Conservation (phyloP, 305 asterid species). For the Fraxinus paxiana region DNA sequence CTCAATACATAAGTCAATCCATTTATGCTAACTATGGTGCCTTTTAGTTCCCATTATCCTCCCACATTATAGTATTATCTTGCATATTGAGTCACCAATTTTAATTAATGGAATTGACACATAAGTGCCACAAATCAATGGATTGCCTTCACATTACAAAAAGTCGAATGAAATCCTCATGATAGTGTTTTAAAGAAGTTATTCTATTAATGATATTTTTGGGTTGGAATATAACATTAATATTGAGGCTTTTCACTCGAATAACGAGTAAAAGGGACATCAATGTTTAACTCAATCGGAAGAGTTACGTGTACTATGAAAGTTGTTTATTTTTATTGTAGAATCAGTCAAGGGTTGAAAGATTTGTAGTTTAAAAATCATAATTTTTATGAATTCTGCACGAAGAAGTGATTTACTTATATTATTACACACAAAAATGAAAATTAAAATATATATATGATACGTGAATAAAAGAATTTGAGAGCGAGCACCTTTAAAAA, state of each 20-base stretch:
- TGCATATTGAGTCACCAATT: background rate
- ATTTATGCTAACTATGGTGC: slow-evolving; percentile 20
- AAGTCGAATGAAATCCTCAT: slow-evolving; percentile 19
- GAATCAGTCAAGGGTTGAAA: background rate
- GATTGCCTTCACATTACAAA: slow-evolving; percentile 14
- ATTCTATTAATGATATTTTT: slow-evolving; percentile 13
- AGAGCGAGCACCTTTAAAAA: background rate
- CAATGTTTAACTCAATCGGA: background rate
- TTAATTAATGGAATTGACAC: slow-evolving; percentile 2
- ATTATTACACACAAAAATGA: background rate
- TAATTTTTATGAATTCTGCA: background rate
- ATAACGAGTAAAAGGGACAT: background rate
- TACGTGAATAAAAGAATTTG: background rate
- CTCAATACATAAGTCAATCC: slow-evolving; percentile 22
- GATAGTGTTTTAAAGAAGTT: slow-evolving; percentile 19
- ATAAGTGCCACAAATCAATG: background rate
- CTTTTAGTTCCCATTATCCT: slow-evolving; percentile 11
- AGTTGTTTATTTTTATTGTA: background rate
- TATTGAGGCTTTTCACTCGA: background rate
- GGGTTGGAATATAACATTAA: slow-evolving; percentile 8
- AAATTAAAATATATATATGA: too few relatives aligned
- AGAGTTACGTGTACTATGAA: background rate
- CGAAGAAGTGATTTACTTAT: background rate
- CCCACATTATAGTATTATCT: slow-evolving; percentile 1
- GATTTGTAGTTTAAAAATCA: background rate